Evolutionary conservation across 1,284 basidiomycete genomes (phyloP), one percentile per base, ranked within the genome.

Genomic region (Ustilago curta): DNA sequence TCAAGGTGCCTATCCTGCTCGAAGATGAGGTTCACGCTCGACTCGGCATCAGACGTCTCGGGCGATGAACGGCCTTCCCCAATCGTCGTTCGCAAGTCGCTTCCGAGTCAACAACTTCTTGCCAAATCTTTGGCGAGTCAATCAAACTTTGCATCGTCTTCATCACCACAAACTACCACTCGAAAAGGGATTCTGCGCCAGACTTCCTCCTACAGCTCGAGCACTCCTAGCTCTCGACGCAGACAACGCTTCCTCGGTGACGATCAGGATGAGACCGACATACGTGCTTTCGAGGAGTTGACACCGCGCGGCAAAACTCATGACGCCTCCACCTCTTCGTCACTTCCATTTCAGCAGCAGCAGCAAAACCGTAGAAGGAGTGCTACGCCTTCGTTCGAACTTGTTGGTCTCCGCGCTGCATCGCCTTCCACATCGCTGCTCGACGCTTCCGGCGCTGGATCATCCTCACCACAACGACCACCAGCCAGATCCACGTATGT

Each of bases 141-240:
- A 23, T 53, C 47, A 21, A 70, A 70, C 59, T 65, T 61, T 37
- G 61, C 67, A 8, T 63, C 70, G 0, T 55, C 64, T 2, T 64
- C 64, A 14, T 53, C 64, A 27, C 23, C 65, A 5, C 62, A 40
- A 23, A 65, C 61, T 1, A 61, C 68, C 0, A 49, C 66, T 23
- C 44, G 59, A 3, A 74, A 62, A 25, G 71, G 71, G 12, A 74
- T 74, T 16, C 35, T 74, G 14, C 71, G 71, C 4, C 67, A 69
- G n/a, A 61, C 61, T 0, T 58, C 68, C 2, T 70, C 68, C 3
- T 57, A 65, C 32, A 48, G 4, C 4, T 57, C 68, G 2, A 48
- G 50, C 6, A 52, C 65, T 6, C 48, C 60, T 12, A 47, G 39
- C 23, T n/a, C 56, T 8, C 59, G 59, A 47, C 58, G 53, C 29